Base-by-base conservation (phyloP, 1,284 basidiomycete species). In the Butyriboletus regius region DNA sequence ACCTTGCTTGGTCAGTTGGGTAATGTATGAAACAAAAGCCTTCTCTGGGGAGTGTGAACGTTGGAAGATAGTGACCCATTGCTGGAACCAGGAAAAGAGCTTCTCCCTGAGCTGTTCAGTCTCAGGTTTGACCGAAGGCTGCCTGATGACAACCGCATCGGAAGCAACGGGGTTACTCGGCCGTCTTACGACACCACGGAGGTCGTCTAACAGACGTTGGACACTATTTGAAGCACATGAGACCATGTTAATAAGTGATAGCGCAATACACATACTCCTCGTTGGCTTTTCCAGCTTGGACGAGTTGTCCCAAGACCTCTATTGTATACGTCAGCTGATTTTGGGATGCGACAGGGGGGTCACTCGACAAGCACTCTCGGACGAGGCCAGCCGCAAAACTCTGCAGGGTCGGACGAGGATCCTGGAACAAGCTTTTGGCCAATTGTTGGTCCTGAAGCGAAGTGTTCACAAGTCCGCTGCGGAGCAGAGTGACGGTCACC, bases 11-110 rank as follows among this genome's bases (percentile, higher is more conserved):
- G 94, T 95, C 50, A 98, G 76, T 67, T 93, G 88, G 18, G 90
- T 95, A 70, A 98, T 94, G 71, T 94, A 98, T n/a, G 89, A 85
- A 56, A 98, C 88, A 64, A 99, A 99, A 46, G 85, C 86, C 69
- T 95, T 94, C 71, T 99, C 96, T 14, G 91, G 85, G 35, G 86
- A 81, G 54, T 83, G 82, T 41, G 93, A 91, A 53, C 89, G 83
- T 71, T 94, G 91, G 77, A 91, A 98, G 55, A 98, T 87, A 49
- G 80, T 79, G 56, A 98, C 91, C 96, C 96, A 99, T 74, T 97
- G 84, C 60, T 89, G 85, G 73, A 89, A 89, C 80, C 83, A 87
- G 45, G 78, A 72, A 55, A 80, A 78, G 1, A 89, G 68, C 55
- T 84, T 85, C 56, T 86, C 82, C 36, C 85, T 75, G 44, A 87